A percentile compares a stretch with the other conserved stretches of the same genome.
phyloP scores from a whole-genome alignment of 2,329 filamentous ascomycete species.

The Corniculantispora saksenae region DNA sequence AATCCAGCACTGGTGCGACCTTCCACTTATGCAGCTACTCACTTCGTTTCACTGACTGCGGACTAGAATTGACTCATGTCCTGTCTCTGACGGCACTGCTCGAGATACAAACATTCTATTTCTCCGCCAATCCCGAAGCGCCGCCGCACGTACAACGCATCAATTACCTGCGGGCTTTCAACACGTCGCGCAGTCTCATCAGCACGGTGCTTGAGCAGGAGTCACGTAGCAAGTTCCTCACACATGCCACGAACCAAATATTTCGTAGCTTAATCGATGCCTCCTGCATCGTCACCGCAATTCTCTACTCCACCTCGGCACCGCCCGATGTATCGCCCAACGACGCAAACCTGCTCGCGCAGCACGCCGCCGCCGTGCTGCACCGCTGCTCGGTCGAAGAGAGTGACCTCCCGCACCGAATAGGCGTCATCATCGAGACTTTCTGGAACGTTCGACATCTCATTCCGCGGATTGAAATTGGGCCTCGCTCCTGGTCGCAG shows the following conservation, averaged over 20 bases:
- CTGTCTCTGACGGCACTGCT: conserved; percentile 50
- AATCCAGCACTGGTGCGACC: conserved; percentile 47
- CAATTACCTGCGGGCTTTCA: conserved; percentile 49
- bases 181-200: conserved; percentile 49
- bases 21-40: neutral
- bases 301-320: conserved; percentile 46
- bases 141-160: conserved; percentile 42
- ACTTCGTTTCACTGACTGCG: neutral
- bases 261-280: conserved; percentile 50
- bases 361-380: conserved; percentile 37
- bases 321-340: conserved; percentile 31
- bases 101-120: conserved; percentile 57
- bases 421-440: conserved; percentile 48
- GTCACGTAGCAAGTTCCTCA: conserved; percentile 39
- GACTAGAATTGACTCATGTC: conserved; percentile 49
- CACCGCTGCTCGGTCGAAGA: conserved; percentile 49
- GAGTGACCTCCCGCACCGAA: conserved; percentile 49
- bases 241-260: conserved; percentile 51
- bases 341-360: conserved; percentile 33
- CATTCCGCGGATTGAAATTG: conserved; percentile 41
- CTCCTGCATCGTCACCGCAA: conserved; percentile 45
- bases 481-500: conserved; percentile 44
- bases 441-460: conserved; percentile 46
- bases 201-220: conserved; percentile 46
- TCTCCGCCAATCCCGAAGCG: conserved; percentile 45